A percentile compares a stretch with the other conserved stretches of the same genome.
phyloP scores from a whole-genome alignment of 169 alveolate species.

The Plasmodium berghei region DNA sequence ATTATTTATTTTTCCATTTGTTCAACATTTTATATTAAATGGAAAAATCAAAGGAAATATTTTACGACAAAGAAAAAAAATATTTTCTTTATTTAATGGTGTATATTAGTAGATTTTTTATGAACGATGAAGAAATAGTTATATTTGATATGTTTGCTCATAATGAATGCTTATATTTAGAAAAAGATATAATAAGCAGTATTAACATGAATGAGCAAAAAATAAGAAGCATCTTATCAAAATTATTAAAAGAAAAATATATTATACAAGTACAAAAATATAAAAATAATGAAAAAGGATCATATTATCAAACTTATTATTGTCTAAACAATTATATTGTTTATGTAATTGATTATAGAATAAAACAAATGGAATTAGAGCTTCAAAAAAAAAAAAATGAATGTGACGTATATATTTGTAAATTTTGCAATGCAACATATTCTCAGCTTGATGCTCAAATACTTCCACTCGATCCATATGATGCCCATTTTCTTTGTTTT shows the following conservation, averaged over 20 bases:
- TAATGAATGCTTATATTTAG: slow-evolving; percentile 80
- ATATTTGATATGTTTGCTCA: slow-evolving; percentile 80
- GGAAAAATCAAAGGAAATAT: slow-evolving; percentile 47
- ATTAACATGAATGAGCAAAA: slow-evolving; percentile 79
- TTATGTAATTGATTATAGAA: slow-evolving; percentile 79
- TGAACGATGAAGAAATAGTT: slow-evolving; percentile 84
- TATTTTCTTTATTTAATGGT: slow-evolving; percentile 39
- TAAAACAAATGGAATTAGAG: slow-evolving; percentile 79
- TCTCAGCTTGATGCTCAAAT: slow-evolving; percentile 83
- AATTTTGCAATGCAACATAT: slow-evolving; percentile 77
- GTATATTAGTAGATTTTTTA: slow-evolving; percentile 78
- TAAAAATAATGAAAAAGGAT: slow-evolving; percentile 54
- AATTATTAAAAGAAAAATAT: slow-evolving; percentile 65
- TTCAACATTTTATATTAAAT: background rate
- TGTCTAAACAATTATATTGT: slow-evolving; percentile 80
- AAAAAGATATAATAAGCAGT: slow-evolving; percentile 80
- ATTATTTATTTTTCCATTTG: too few species aligned
- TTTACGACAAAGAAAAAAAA: slow-evolving; percentile 54
- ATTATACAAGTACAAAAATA: slow-evolving; percentile 50
- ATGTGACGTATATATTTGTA: slow-evolving; percentile 80
- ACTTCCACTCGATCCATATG: slow-evolving; percentile 82
- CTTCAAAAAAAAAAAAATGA: slow-evolving; percentile 79
- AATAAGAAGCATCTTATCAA: slow-evolving; percentile 76
- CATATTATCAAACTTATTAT: slow-evolving; percentile 75
- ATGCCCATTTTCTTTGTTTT: slow-evolving; percentile 84